Evolutionary conservation across 2,329 filamentous ascomycete species (phyloP).

Genomic region (Colletotrichum limetticola): DNA sequence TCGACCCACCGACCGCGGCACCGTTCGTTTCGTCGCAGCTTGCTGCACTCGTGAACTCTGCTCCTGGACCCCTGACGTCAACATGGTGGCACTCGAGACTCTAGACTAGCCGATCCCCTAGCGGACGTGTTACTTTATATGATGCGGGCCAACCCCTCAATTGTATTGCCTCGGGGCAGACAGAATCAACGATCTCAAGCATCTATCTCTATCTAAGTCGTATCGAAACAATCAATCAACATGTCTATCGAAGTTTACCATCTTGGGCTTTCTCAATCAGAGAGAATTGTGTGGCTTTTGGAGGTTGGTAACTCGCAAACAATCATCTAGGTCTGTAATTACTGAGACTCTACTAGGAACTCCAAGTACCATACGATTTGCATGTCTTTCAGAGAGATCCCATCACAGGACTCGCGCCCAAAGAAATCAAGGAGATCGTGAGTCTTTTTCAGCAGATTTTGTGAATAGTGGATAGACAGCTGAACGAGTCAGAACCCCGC

Average conservation of each 20-base stretch:
- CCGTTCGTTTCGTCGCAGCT: neutral
- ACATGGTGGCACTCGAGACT: conserved; percentile 6
- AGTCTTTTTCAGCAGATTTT: neutral
- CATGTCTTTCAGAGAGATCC: conserved; percentile 25
- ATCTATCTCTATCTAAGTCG: too few relatives aligned
- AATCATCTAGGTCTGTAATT: neutral
- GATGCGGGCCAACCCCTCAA: neutral
- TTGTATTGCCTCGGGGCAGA: neutral
- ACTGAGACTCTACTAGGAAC: conserved; percentile 17
- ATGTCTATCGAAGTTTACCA: conserved; percentile 37
- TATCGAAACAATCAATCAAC: neutral
- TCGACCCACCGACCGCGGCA: neutral
- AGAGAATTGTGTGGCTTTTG: conserved; percentile 36
- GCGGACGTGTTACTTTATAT: neutral
- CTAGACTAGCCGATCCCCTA: neutral
- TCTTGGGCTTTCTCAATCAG: conserved; percentile 35
- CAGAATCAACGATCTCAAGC: neutral
- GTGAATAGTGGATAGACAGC: neutral
- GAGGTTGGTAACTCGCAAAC: conserved; percentile 6
- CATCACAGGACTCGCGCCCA: conserved; percentile 17
- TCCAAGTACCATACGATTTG: conserved; percentile 33
- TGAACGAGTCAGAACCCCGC: conserved; percentile 50
- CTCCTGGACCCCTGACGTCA: conserved; percentile 24
- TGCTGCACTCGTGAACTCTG: neutral
- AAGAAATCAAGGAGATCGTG: conserved; percentile 29